Conservation (phyloP, 1,284 basidiomycete genomes). For the Ustilago loliicola region DNA sequence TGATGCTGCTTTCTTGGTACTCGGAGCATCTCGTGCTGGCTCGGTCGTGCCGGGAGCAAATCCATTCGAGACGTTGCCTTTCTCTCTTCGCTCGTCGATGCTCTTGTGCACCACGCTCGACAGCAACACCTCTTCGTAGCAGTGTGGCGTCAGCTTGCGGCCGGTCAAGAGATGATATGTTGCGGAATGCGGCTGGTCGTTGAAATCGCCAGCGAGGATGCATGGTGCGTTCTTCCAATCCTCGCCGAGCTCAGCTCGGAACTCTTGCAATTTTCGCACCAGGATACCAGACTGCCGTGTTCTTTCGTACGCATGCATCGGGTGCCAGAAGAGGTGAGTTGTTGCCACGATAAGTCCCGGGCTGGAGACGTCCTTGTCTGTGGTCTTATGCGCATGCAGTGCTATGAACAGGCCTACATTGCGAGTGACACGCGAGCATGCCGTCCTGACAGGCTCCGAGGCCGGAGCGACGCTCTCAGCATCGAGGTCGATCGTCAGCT, state of each 20-base stretch:
- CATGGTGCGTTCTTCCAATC: slow-evolving; percentile 78
- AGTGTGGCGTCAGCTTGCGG: slow-evolving; percentile 72
- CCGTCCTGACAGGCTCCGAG: slow-evolving; percentile 27
- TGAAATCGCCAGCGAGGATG: slow-evolving; percentile 91
- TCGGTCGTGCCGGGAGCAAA: slow-evolving; percentile 60
- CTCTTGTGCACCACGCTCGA: slow-evolving; percentile 87
- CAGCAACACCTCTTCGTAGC: slow-evolving; percentile 74
- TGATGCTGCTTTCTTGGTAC: slow-evolving; percentile 51
- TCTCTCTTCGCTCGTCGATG: slow-evolving; percentile 75
- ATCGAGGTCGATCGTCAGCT: slow-evolving; percentile 53
- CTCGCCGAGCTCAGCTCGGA: slow-evolving; percentile 73
- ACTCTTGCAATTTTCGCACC: slow-evolving; percentile 77
- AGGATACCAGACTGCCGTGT: slow-evolving; percentile 77
- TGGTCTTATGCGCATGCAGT: slow-evolving; percentile 63
- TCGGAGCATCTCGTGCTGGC: slow-evolving; percentile 46
- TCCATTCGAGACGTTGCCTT: slow-evolving; percentile 37
- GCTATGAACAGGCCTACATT: slow-evolving; percentile 64
- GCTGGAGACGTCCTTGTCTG: background rate
- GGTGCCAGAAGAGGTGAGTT: slow-evolving; percentile 94
- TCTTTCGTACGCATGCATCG: slow-evolving; percentile 82
- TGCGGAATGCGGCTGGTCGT: slow-evolving; percentile 87
- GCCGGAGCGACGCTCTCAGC: slow-evolving; percentile 40
- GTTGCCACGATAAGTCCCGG: slow-evolving; percentile 80
- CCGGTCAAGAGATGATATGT: slow-evolving; percentile 82
- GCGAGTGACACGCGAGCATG: slow-evolving; percentile 52